phyloP scores from a whole-genome alignment of 192 early-diverging fungal species.

The Diversispora eburnea region DNA sequence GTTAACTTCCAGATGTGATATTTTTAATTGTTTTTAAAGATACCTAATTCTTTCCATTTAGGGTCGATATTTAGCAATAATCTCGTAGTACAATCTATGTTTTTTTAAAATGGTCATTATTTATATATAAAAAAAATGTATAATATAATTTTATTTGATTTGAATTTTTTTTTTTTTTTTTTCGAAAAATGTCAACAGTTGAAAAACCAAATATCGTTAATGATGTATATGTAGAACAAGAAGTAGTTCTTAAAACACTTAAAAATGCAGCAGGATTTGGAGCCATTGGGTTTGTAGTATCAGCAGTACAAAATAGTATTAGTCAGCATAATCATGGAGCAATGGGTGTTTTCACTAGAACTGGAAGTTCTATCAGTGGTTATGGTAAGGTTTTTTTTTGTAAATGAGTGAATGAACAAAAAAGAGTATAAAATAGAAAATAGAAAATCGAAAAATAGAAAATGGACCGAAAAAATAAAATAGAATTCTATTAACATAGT shows the following conservation, averaged over 20 bases:
- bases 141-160: no score
- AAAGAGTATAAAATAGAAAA: not conserved
- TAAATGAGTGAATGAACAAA: not conserved
- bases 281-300: conserved; percentile 65
- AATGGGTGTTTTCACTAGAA: conserved; percentile 53
- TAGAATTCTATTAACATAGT: no score
- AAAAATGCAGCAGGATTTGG: conserved; percentile 50
- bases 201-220: not conserved
- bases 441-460: not conserved
- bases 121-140: no score
- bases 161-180: no score
- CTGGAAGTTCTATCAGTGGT: conserved; percentile 61
- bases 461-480: not conserved
- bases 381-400: conserved; percentile 55
- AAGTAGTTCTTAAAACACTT: conserved; percentile 42
- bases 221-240: conserved; percentile 36
- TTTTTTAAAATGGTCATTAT: no score
- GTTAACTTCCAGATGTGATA: no score
- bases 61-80: no score
- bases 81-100: no score
- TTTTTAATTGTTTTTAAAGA: no score
- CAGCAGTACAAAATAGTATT: conserved; percentile 65
- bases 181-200: no score
- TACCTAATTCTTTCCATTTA: no score
- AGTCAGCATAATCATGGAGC: conserved; percentile 50